A percentile compares a stretch with the other conserved stretches of the same genome.
These are phyloP conservation scores for Diospyros lotus DNA, from an alignment of 148 eudicot species.

Conservation along the genomic window DNA sequence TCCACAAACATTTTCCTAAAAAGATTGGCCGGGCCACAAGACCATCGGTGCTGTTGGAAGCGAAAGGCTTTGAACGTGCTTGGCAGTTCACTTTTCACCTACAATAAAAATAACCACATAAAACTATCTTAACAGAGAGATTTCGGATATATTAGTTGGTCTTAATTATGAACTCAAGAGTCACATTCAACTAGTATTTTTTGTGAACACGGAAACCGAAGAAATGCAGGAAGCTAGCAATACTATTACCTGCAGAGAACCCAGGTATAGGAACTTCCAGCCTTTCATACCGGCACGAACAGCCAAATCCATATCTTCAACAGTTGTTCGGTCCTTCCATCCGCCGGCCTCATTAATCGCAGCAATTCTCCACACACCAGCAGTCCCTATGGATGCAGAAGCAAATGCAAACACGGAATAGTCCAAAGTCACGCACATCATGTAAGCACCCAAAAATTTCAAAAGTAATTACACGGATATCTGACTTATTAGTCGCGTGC, in stretches of 20 bases:
- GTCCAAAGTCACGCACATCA: no score
- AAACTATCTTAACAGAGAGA: no score
- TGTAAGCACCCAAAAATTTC: no score
- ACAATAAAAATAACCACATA: neutral
- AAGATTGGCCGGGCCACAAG: slow-evolving; percentile 63
- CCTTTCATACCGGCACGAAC: slow-evolving; percentile 35
- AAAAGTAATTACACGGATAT: no score
- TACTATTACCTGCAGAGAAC: slow-evolving; percentile 16
- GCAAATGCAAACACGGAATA: no score
- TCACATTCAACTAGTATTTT: no score
- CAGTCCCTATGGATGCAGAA: slow-evolving; percentile 25
- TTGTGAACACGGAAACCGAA: neutral
- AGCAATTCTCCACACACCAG: slow-evolving; percentile 42
- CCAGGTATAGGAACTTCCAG: slow-evolving; percentile 38
- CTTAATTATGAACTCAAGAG: no score
- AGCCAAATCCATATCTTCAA: slow-evolving; percentile 41
- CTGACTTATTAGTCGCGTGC: no score
- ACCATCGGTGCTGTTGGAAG: slow-evolving; percentile 60
- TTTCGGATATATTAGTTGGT: no score
- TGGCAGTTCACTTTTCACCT: slow-evolving; percentile 60
- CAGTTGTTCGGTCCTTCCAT: slow-evolving; percentile 44
- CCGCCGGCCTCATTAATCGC: slow-evolving; percentile 43
- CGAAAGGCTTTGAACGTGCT: slow-evolving; percentile 54
- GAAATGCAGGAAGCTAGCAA: neutral
- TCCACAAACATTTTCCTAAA: slow-evolving; percentile 54